Percentiles rank a stretch among this genome's conserved stretches.
Evolutionary conservation across 2,329 filamentous ascomycete species (phyloP).

Genomic region (Colletotrichum zoysiae): DNA sequence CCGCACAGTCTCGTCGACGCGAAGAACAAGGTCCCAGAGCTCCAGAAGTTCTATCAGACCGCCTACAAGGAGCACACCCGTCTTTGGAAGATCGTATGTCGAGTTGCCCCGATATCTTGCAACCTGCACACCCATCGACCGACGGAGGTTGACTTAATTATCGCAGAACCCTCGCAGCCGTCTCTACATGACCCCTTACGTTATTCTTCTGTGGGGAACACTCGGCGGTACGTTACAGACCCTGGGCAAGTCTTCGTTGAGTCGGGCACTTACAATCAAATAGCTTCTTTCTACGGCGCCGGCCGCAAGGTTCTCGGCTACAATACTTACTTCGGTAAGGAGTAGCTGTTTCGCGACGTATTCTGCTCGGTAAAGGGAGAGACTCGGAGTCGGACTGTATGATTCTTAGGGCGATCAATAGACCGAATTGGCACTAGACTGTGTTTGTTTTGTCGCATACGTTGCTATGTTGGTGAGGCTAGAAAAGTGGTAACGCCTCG

Average conservation of each 20-base stretch:
- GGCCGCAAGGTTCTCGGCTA: conserved; percentile 79
- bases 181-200: conserved; percentile 76
- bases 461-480: conserved; percentile 16
- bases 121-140: conserved; percentile 7
- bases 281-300: conserved; percentile 77
- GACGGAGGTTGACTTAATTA: conserved; percentile 28
- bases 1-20: conserved; percentile 71
- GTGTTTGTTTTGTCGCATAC: conserved; percentile 15
- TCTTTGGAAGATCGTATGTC: conserved; percentile 82
- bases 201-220: conserved; percentile 72
- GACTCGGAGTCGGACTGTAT: conserved; percentile 25
- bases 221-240: conserved; percentile 67
- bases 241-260: background rate
- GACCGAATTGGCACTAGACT: conserved; percentile 24
- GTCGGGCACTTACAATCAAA: conserved; percentile 43
- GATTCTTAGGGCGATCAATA: conserved; percentile 37
- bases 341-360: conserved; percentile 50
- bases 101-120: background rate
- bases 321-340: conserved; percentile 80
- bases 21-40: conserved; percentile 80
- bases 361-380: conserved; percentile 1
- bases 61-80: conserved; percentile 77
- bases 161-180: conserved; percentile 73
- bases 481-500: conserved; percentile 18
- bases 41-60: conserved; percentile 81